Base-by-base conservation (phyloP, 805 yeast genomes). In the Metschnikowia borealis region DNA sequence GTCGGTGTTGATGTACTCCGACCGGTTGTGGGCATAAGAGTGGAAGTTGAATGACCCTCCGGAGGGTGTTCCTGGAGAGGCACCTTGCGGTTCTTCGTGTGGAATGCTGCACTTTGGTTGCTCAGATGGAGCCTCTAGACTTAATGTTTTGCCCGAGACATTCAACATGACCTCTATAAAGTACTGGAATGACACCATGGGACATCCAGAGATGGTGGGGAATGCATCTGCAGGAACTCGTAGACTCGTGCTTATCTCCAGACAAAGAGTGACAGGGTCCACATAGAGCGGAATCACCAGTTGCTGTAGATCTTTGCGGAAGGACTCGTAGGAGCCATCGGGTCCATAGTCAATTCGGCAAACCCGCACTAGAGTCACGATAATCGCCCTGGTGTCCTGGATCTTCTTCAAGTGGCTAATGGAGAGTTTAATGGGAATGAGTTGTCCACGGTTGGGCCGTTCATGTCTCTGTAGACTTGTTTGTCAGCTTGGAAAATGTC, bases 371-470 rank as follows among this genome's bases (percentile, higher is more conserved):
- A 90, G 70, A 0, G 97, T 89, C 11, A 87, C 78, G 5, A 89
- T 86, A 2, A 89, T 74, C 0, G 96, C 96, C 39, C 81, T 80
- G 13, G 85, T 67, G 56, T 84, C 85, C 58, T 83, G 82, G 31
- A 88, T 75, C 51, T 81, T 79, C 64, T 86, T 85, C 56, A 85
- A 79, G 64, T 90, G 96, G 43, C 80, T 74, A 38, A 90, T 72
- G 26, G 74, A 67, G 31, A 91, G 69, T 58, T 81, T 83, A 11
- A 91, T 78, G 0, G 96, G 94, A 0, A 91, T 80, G 1, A 77
- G 62, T 61, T 90, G 97, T 21, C 96, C 96, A 32, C 90, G 75
- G n/a, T n/a, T n/a, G n/a, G n/a, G n/a, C n/a, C n/a, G n/a, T n/a
- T n/a, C n/a, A n/a, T n/a, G n/a, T n/a, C n/a, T n/a, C n/a, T n/a